Evolutionary conservation across 768 basidiomycete genomes (phyloP).

Genomic region (Russula vinacea): DNA sequence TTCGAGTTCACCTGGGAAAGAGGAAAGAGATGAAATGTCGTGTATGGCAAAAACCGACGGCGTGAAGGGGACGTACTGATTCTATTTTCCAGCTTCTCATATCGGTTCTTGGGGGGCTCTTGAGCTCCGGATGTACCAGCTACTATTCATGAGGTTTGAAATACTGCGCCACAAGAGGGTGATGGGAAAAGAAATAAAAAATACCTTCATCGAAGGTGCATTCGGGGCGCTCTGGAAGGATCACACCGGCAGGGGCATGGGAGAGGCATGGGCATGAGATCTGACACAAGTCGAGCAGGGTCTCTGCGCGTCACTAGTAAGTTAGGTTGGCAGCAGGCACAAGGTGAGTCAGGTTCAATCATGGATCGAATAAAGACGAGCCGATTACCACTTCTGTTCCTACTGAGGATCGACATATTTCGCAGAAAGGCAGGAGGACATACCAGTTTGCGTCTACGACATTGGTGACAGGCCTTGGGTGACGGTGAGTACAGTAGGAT

Average conservation of each 20-base stretch:
- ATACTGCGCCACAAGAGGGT: slow-evolving; percentile 5
- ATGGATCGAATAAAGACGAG: neutral
- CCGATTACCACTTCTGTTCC: slow-evolving; percentile 34
- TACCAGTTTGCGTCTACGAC: slow-evolving; percentile 71
- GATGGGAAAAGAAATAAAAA: neutral
- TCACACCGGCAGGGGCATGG: slow-evolving; percentile 56
- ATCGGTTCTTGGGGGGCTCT: slow-evolving; percentile 57
- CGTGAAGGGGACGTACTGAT: slow-evolving; percentile 50
- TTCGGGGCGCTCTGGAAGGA: slow-evolving; percentile 54
- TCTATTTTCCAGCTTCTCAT: slow-evolving; percentile 62
- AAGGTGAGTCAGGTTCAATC: too few species aligned
- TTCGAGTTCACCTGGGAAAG: slow-evolving; percentile 74
- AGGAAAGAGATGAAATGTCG: neutral
- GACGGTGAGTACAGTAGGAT: neutral
- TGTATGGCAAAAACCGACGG: neutral
- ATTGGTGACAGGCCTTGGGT: slow-evolving; percentile 49
- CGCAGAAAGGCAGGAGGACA: slow-evolving; percentile 32
- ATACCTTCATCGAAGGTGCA: slow-evolving; percentile 77
- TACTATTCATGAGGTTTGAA: slow-evolving; percentile 36
- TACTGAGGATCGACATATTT: neutral
- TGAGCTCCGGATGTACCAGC: slow-evolving; percentile 35
- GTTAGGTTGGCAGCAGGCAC: neutral
- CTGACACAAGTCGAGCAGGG: slow-evolving; percentile 77
- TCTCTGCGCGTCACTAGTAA: slow-evolving; percentile 71
- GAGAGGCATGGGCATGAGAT: slow-evolving; percentile 67